phyloP scores from a whole-genome alignment of 2,329 filamentous ascomycete species.

The Macrophomina tecta region DNA sequence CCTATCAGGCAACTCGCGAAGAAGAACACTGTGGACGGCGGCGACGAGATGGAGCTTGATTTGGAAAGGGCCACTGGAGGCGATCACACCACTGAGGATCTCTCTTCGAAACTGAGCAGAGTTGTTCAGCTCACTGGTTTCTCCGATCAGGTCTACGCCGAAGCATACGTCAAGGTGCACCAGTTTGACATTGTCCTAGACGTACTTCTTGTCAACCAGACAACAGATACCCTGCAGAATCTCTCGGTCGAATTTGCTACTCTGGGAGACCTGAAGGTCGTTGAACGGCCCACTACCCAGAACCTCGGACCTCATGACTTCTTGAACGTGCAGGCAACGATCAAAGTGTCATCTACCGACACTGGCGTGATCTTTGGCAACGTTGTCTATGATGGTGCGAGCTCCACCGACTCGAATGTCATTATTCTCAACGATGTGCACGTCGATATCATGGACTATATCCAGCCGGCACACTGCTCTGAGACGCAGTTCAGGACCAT shows the following conservation, averaged over 20 bases:
- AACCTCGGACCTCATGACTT: conserved; percentile 96
- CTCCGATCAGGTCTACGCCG: conserved; percentile 97
- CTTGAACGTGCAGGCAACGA: conserved; percentile 96
- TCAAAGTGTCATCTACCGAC: conserved; percentile 96
- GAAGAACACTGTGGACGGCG: conserved; percentile 82
- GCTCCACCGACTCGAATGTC: conserved; percentile 91
- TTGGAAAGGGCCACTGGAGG: conserved; percentile 94
- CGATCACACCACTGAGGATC: conserved; percentile 80
- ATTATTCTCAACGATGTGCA: conserved; percentile 98
- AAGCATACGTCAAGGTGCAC: conserved; percentile 97
- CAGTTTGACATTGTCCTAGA: conserved; percentile 99
- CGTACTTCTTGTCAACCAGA: conserved; percentile 96
- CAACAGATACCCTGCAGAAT: conserved; percentile 94
- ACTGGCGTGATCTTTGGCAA: conserved; percentile 99
- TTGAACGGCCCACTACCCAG: conserved; percentile 94
- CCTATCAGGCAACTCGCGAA: conserved; percentile 90
- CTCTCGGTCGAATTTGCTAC: conserved; percentile 98
- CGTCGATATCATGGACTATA: conserved; percentile 99
- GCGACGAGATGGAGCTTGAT: conserved; percentile 86
- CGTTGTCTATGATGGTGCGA: conserved; percentile 93
- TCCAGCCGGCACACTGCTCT: conserved; percentile 93
- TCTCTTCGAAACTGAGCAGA: conserved; percentile 91
- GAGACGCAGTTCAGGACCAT: conserved; percentile 99
- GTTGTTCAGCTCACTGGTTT: conserved; percentile 98
- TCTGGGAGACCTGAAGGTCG: conserved; percentile 94